Conservation (phyloP, 176 grass and related monocot species). For the Lolium perenne region DNA sequence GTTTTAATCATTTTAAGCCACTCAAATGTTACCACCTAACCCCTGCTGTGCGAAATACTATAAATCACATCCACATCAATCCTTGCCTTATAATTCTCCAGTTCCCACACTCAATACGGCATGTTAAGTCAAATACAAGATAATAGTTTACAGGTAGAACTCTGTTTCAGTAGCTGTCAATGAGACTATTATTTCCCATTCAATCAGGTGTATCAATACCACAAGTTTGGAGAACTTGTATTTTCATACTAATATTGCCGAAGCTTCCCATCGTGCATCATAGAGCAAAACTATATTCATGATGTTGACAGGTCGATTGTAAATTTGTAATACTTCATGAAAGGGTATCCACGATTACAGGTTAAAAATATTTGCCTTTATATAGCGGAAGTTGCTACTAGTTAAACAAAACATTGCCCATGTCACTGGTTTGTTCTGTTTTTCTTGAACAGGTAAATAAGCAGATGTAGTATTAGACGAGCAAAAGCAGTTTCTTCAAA, state of each 20-base stretch:
- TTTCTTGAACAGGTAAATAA: constrained; percentile 27
- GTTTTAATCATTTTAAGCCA: neutral
- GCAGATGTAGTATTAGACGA: neutral
- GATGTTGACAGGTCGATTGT: constrained; percentile 29
- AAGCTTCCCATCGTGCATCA: constrained; percentile 36
- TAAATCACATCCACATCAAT: constrained; percentile 41
- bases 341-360: neutral
- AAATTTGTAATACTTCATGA: constrained; percentile 33
- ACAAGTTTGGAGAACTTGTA: constrained; percentile 20
- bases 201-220: constrained; percentile 36
- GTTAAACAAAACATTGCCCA: neutral
- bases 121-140: constrained; percentile 29
- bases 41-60: constrained; percentile 32
- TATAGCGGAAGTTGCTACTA: neutral
- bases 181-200: constrained; percentile 19
- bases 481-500: neutral
- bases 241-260: constrained; percentile 19
- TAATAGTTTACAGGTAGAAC: constrained; percentile 32
- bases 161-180: constrained; percentile 39
- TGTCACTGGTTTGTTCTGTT: neutral
- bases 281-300: constrained; percentile 16
- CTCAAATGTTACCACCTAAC: constrained; percentile 28
- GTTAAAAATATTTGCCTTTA: neutral
- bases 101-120: constrained; percentile 29
- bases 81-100: constrained; percentile 17